Percentiles rank a stretch among this genome's conserved stretches.
phyloP scores from a whole-genome alignment of 805 yeast genomes.

The Babjeviella inositovora region DNA sequence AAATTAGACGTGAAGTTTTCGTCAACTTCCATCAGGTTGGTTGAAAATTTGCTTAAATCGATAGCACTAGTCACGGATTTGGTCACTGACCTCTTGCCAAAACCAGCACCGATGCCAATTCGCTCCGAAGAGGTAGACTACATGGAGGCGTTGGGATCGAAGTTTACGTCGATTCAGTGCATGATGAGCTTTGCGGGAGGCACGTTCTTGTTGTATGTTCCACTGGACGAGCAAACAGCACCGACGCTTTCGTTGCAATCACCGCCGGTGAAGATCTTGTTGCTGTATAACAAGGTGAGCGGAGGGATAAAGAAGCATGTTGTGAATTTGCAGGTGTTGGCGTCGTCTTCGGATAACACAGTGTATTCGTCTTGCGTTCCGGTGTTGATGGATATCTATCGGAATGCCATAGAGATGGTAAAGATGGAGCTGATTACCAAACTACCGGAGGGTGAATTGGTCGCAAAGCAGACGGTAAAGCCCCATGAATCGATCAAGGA shows the following conservation, averaged over 20 bases:
- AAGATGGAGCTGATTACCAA: slow-evolving; percentile 6
- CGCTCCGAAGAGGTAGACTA: too few species aligned
- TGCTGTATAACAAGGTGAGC: slow-evolving; percentile 30
- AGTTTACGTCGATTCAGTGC: slow-evolving; percentile 25
- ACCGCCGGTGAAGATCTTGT: slow-evolving; percentile 51
- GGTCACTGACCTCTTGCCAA: slow-evolving; percentile 2
- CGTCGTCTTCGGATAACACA: slow-evolving; percentile 58
- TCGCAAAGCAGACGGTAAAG: too few species aligned
- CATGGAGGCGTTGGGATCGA: slow-evolving; percentile 2
- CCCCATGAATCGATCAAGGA: too few species aligned
- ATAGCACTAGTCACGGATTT: slow-evolving; percentile 5
- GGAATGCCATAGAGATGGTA: slow-evolving; percentile 31
- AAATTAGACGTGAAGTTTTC: slow-evolving; percentile 49
- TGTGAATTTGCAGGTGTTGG: slow-evolving; percentile 33
- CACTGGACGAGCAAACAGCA: slow-evolving; percentile 10
- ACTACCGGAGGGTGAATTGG: too few species aligned
- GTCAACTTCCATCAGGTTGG: slow-evolving; percentile 33
- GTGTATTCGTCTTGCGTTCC: slow-evolving; percentile 70
- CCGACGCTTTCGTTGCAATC: slow-evolving; percentile 52
- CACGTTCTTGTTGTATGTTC: slow-evolving; percentile 31
- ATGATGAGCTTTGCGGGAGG: slow-evolving; percentile 57
- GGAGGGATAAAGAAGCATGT: slow-evolving; percentile 19
- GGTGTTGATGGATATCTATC: slow-evolving; percentile 41
- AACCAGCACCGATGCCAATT: too few species aligned
- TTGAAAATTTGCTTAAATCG: slow-evolving; percentile 37